These are phyloP conservation scores for Backusella liffmaniae DNA, from an alignment of 192 early-diverging fungal genomes.

Conservation along the genomic window DNA sequence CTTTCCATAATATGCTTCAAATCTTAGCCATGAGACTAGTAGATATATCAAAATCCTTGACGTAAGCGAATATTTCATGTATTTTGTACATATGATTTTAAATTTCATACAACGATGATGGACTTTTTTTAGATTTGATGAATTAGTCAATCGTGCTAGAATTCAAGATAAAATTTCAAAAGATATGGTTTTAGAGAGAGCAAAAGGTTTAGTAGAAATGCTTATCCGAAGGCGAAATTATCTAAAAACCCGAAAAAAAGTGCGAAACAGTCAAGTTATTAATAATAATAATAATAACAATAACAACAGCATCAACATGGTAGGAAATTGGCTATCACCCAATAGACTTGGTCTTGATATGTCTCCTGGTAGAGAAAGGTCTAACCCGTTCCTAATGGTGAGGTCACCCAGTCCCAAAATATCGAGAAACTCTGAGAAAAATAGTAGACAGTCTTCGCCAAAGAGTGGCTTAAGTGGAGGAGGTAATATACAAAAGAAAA, in stretches of 20 bases:
- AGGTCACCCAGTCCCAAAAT: neutral
- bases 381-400: neutral
- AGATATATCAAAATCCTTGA: constrained; percentile 23
- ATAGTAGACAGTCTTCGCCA: neutral
- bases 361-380: neutral
- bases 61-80: constrained; percentile 3
- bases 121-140: constrained; percentile 10
- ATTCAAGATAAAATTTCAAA: constrained; percentile 17
- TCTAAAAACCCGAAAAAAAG: neutral
- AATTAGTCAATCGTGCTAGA: constrained; percentile 10
- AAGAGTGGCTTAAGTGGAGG: neutral
- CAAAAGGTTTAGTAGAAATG: constrained; percentile 13
- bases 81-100: neutral
- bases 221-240: constrained; percentile 12
- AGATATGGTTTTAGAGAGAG: neutral
- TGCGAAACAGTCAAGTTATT: neutral
- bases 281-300: too few species aligned
- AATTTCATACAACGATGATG: neutral
- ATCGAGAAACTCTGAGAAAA: neutral
- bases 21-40: constrained; percentile 20
- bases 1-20: constrained; percentile 15
- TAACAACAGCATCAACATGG: neutral
- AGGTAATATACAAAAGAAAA: neutral
- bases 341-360: neutral
- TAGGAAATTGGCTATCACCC: neutral